Percentiles rank a stretch among this genome's conserved stretches.
phyloP scores from a whole-genome alignment of 495 filamentous ascomycete genomes.

The Halenospora varia region DNA sequence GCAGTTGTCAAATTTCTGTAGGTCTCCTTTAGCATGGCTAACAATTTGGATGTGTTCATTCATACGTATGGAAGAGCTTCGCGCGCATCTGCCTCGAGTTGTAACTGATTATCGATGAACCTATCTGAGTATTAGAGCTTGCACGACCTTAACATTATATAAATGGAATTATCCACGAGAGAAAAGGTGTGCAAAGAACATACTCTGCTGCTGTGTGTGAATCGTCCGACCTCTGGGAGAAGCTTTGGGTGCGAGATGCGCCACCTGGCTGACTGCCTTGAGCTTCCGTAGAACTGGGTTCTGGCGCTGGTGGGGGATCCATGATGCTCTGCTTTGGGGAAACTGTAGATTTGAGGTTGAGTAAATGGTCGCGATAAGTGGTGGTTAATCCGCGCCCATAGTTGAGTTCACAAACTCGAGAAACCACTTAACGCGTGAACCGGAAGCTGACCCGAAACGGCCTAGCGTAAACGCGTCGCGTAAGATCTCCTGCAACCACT shows the following conservation, averaged over 20 bases:
- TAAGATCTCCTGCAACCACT: background rate
- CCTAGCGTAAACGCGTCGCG: background rate
- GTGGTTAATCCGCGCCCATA: too few species aligned
- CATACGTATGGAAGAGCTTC: slow-evolving; percentile 87
- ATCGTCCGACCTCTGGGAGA: slow-evolving; percentile 58
- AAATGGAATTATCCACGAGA: too few species aligned
- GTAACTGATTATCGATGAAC: slow-evolving; percentile 85
- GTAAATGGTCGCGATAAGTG: too few species aligned
- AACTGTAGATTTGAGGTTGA: too few species aligned
- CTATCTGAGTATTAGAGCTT: too few species aligned
- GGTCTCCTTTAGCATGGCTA: slow-evolving; percentile 15
- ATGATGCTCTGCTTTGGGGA: too few species aligned
- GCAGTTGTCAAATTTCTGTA: slow-evolving; percentile 84
- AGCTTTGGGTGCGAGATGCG: slow-evolving; percentile 21
- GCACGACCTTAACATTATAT: too few species aligned
- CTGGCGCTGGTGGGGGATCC: slow-evolving; percentile 18
- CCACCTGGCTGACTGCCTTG: background rate
- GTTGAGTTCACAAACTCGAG: too few species aligned
- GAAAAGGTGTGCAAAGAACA: too few species aligned
- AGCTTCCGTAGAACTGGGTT: slow-evolving; percentile 2
- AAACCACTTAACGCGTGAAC: background rate
- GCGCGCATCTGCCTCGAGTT: slow-evolving; percentile 89
- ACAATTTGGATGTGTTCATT: slow-evolving; percentile 3
- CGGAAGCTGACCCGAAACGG: background rate
- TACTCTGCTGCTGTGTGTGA: slow-evolving; percentile 90